A percentile compares a stretch with the other conserved stretches of the same genome.
Evolutionary conservation across 1,284 basidiomycete species (phyloP).

Genomic region (Ustilago bromivora): DNA sequence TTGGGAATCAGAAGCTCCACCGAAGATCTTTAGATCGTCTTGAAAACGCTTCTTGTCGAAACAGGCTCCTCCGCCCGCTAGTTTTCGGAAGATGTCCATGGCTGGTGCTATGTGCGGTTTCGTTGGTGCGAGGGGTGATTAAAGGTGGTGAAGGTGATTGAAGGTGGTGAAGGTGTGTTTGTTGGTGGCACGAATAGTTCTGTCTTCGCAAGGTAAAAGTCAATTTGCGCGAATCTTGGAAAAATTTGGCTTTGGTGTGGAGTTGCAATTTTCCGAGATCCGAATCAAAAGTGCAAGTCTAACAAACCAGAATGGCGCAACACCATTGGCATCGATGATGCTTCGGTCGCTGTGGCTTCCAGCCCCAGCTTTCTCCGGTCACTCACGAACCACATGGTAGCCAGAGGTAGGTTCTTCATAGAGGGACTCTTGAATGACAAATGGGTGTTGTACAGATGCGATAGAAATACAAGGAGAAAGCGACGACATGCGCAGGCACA

Average conservation of each 20-base stretch:
- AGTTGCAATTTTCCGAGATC: slow-evolving; percentile 24
- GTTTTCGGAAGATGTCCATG: slow-evolving; percentile 69
- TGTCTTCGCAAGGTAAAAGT: not conserved
- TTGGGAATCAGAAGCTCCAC: slow-evolving; percentile 53
- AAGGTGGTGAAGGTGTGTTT: not conserved
- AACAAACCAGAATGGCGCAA: not conserved
- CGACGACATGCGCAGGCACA: not conserved
- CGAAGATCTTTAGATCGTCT: slow-evolving; percentile 80
- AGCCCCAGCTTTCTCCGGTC: no score
- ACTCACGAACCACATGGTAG: no score
- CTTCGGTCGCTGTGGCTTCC: not conserved
- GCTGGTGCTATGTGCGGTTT: not conserved
- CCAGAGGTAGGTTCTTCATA: not conserved
- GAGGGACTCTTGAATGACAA: not conserved
- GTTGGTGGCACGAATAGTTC: not conserved
- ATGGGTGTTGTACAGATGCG: not conserved
- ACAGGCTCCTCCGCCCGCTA: slow-evolving; percentile 57
- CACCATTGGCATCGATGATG: not conserved
- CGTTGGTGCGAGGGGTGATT: not conserved
- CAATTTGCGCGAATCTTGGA: slow-evolving; percentile 29
- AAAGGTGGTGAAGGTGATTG: not conserved
- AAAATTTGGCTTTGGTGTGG: slow-evolving; percentile 42
- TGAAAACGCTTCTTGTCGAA: slow-evolving; percentile 85
- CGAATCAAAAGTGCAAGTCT: not conserved
- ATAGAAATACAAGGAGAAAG: not conserved